These are phyloP conservation scores for Phyllachora maydis DNA, from an alignment of 2,329 filamentous ascomycete genomes.

Conservation along the genomic window DNA sequence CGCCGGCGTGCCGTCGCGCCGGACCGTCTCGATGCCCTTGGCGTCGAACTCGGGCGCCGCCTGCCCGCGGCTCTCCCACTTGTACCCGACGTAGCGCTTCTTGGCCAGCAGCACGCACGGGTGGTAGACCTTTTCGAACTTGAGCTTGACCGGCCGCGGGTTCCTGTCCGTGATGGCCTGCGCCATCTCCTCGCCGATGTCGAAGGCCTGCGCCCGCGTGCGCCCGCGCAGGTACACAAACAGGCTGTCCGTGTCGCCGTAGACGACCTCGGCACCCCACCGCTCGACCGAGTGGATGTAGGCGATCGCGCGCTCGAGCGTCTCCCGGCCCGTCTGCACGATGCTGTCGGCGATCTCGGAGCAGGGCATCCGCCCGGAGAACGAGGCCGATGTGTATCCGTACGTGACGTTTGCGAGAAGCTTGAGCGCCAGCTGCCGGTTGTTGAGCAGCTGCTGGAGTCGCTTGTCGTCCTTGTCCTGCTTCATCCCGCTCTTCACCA, in stretches of 20 bases:
- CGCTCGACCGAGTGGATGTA: constrained; percentile 70
- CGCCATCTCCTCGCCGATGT: constrained; percentile 82
- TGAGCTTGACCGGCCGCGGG: constrained; percentile 79
- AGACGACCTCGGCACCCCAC: constrained; percentile 94
- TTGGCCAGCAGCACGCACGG: constrained; percentile 88
- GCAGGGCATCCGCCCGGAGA: constrained; percentile 94
- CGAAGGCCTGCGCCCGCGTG: constrained; percentile 73
- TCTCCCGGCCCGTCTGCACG: constrained; percentile 88
- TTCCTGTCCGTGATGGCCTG: constrained; percentile 75
- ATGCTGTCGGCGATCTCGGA: constrained; percentile 97
- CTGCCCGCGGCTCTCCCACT: constrained; percentile 68
- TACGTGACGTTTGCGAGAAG: constrained; percentile 98
- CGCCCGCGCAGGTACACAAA: constrained; percentile 81
- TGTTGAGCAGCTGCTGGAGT: constrained; percentile 75
- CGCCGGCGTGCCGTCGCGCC: constrained; percentile 81
- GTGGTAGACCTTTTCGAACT: constrained; percentile 97
- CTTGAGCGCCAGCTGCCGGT: constrained; percentile 83
- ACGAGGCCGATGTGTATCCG: constrained; percentile 90
- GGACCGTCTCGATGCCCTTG: constrained; percentile 94
- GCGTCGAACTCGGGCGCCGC: constrained; percentile 78
- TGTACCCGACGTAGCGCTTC: constrained; percentile 96
- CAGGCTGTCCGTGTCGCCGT: constrained; percentile 90
- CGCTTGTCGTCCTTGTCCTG: constrained; percentile 71
- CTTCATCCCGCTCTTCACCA: constrained; percentile 98
- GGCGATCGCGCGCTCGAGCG: constrained; percentile 80